phyloP scores from a whole-genome alignment of 768 basidiomycete species.

The Tephrocybe rancida region DNA sequence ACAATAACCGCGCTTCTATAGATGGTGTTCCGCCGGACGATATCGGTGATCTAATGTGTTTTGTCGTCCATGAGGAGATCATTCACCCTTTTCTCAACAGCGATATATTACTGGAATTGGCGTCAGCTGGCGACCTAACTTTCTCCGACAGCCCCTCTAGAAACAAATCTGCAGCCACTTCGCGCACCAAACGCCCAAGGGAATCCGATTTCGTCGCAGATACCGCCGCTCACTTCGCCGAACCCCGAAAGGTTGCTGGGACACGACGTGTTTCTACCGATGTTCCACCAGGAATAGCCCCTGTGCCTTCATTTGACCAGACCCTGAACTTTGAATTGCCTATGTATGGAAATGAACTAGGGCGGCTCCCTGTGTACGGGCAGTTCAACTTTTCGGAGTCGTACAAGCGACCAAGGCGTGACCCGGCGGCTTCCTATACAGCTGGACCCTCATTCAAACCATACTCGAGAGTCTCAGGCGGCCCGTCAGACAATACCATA shows the following conservation, averaged over 20 bases:
- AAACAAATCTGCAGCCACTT: neutral
- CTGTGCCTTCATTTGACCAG: slow-evolving; percentile 11
- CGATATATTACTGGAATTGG: slow-evolving; percentile 39
- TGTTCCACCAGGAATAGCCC: slow-evolving; percentile 11
- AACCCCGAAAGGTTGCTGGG: slow-evolving; percentile 25
- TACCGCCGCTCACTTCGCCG: neutral
- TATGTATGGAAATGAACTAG: slow-evolving; percentile 59
- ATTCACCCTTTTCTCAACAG: slow-evolving; percentile 18
- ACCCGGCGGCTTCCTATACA: neutral
- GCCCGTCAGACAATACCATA: neutral
- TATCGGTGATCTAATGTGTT: slow-evolving; percentile 30
- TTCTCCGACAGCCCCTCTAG: slow-evolving; percentile 14
- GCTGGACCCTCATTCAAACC: too few relatives aligned
- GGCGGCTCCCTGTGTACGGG: slow-evolving; percentile 51
- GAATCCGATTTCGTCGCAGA: slow-evolving; percentile 7
- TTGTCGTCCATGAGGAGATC: neutral
- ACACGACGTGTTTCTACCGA: slow-evolving; percentile 28
- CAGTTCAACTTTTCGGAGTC: slow-evolving; percentile 40
- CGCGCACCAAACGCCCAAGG: slow-evolving; percentile 20
- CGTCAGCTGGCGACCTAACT: slow-evolving; percentile 34
- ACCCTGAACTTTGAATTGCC: slow-evolving; percentile 42
- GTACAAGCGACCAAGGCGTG: slow-evolving; percentile 11
- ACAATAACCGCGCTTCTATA: too few relatives aligned
- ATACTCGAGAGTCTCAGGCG: too few relatives aligned
- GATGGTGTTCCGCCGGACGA: slow-evolving; percentile 45